Conservation (phyloP, 192 early-diverging fungal genomes). For the Phlyctochytrium arcticum region DNA sequence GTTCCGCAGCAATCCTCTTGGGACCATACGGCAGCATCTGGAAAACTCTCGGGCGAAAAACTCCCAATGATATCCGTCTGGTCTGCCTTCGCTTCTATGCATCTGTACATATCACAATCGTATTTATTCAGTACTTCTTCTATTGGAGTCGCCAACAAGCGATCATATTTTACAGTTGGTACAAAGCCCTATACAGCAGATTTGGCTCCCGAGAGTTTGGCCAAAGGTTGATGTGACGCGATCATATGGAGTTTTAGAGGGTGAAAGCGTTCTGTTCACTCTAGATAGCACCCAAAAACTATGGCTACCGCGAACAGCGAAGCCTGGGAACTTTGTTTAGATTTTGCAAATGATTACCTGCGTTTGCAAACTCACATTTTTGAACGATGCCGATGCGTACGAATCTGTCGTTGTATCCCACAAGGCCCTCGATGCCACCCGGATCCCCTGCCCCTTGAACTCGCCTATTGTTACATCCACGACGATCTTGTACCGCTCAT, state of each 20-base stretch:
- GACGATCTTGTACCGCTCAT: slow-evolving; percentile 54
- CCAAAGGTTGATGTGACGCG: too few relatives aligned
- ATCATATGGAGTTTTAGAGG: not conserved
- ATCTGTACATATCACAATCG: too few relatives aligned
- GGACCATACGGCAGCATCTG: slow-evolving; percentile 70
- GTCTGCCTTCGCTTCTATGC: too few relatives aligned
- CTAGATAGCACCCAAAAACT: slow-evolving; percentile 48
- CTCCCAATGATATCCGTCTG: too few relatives aligned
- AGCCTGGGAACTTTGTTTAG: slow-evolving; percentile 34
- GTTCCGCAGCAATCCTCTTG: slow-evolving; percentile 66
- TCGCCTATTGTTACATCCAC: slow-evolving; percentile 55
- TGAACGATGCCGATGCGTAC: slow-evolving; percentile 51
- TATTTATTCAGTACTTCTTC: too few relatives aligned
- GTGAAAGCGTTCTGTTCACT: not conserved
- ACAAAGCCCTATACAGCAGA: too few relatives aligned
- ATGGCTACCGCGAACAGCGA: slow-evolving; percentile 51
- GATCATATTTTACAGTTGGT: too few relatives aligned
- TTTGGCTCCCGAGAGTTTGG: too few relatives aligned
- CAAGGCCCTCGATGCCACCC: slow-evolving; percentile 44
- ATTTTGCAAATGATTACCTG: not conserved
- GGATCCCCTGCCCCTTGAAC: slow-evolving; percentile 59
- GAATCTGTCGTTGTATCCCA: slow-evolving; percentile 57
- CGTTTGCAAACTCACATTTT: slow-evolving; percentile 42
- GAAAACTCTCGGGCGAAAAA: too few relatives aligned
- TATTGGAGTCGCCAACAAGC: too few relatives aligned